A percentile compares a stretch with the other conserved stretches of the same genome.
phyloP scores from a whole-genome alignment of 2,329 filamentous ascomycete species.

The Capronia americana region DNA sequence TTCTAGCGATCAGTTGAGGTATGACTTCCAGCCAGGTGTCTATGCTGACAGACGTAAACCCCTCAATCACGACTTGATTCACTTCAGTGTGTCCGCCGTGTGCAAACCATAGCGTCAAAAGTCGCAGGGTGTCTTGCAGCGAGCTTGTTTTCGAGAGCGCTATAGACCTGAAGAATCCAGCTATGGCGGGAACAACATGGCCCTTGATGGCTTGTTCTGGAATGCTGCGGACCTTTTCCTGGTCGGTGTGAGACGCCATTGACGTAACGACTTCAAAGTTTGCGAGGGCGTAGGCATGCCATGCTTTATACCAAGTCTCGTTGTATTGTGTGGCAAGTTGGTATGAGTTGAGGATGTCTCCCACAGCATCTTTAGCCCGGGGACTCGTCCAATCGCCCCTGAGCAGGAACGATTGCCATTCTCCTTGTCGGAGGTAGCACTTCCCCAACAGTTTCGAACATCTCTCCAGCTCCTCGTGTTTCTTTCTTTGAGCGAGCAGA shows the following conservation, averaged over 20 bases:
- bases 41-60: constrained; percentile 88
- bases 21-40: constrained; percentile 99
- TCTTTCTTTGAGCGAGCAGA: constrained; percentile 47
- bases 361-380: constrained; percentile 82
- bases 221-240: constrained; percentile 51
- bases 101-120: constrained; percentile 95
- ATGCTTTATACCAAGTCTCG: constrained; percentile 96
- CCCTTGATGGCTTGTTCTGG: constrained; percentile 65
- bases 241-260: constrained; percentile 70
- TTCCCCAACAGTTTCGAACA: constrained; percentile 80
- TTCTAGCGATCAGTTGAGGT: constrained; percentile 93
- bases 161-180: constrained; percentile 97
- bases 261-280: constrained; percentile 98
- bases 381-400: constrained; percentile 88
- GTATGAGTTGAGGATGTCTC: constrained; percentile 90
- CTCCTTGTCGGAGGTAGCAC: constrained; percentile 93
- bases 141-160: constrained; percentile 89
- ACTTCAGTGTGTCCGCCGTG: constrained; percentile 90
- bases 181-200: constrained; percentile 91
- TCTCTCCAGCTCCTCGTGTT: constrained; percentile 60
- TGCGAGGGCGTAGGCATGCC: constrained; percentile 97
- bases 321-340: constrained; percentile 92
- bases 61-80: constrained; percentile 84
- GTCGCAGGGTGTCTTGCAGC: constrained; percentile 88
- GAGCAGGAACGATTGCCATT: constrained; percentile 89